phyloP scores from a whole-genome alignment of 2,329 filamentous ascomycete species.

The Fusarium continuum region DNA sequence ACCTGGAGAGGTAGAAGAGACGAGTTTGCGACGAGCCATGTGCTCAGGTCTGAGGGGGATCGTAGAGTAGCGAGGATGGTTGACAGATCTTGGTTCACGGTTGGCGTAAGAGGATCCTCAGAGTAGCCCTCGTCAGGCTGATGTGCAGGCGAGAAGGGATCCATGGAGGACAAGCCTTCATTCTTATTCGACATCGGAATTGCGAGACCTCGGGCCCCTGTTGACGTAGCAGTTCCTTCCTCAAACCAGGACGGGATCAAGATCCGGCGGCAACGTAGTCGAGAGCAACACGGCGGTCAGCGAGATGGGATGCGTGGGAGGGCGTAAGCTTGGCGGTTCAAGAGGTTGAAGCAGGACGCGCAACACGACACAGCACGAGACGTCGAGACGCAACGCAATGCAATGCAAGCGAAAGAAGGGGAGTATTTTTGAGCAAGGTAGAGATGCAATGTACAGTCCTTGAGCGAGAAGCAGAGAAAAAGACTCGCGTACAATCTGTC shows the following conservation, averaged over 20 bases:
- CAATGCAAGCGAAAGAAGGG: neutral
- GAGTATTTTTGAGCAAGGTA: no score
- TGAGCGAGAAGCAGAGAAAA: neutral
- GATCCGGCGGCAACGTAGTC: neutral
- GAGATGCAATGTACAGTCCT: neutral
- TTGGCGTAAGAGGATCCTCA: conserved; percentile 71
- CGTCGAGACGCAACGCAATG: conserved; percentile 7
- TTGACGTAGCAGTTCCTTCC: conserved; percentile 13
- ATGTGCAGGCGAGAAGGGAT: conserved; percentile 60
- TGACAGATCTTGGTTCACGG: conserved; percentile 47
- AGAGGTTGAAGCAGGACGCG: conserved; percentile 25
- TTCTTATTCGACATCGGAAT: conserved; percentile 43
- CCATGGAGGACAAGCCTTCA: conserved; percentile 49
- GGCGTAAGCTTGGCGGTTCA: conserved; percentile 1
- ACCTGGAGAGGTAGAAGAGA: conserved; percentile 58
- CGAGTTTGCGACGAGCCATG: conserved; percentile 61
- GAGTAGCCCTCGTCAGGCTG: conserved; percentile 88
- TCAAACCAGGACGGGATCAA: neutral
- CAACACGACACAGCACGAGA: conserved; percentile 12
- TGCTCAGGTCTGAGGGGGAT: conserved; percentile 56
- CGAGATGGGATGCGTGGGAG: neutral
- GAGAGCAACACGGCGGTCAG: conserved; percentile 6
- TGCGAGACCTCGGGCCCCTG: conserved; percentile 36
- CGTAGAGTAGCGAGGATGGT: conserved; percentile 48
- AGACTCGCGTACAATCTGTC: neutral